Percentiles rank a stretch among this genome's conserved stretches.
Conservation (phyloP, 805 yeast species). For the Candida anglica region DNA sequence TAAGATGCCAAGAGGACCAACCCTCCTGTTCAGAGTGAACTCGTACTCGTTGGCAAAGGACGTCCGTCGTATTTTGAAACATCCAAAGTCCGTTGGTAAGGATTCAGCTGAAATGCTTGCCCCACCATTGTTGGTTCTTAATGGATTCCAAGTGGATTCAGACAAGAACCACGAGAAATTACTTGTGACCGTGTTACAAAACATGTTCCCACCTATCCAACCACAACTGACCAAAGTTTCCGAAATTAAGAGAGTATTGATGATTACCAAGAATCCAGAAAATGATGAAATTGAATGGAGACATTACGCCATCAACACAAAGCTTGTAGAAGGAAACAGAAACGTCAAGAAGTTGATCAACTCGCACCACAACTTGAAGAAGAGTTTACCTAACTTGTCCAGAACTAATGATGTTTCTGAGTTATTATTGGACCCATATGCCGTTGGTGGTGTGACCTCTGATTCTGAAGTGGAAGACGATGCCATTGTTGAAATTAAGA, state of each 20-base stretch:
- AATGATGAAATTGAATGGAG: conserved; percentile 78
- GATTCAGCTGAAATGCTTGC: conserved; percentile 59
- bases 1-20: conserved; percentile 92
- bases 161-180: conserved; percentile 73
- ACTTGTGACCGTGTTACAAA: conserved; percentile 85
- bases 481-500: conserved; percentile 61
- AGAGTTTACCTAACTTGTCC: conserved; percentile 66
- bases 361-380: conserved; percentile 56
- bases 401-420: conserved; percentile 76
- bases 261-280: conserved; percentile 69
- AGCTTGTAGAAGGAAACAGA: conserved; percentile 71
- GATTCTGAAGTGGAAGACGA: conserved; percentile 96
- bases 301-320: conserved; percentile 86
- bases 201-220: conserved; percentile 91
- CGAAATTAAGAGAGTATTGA: conserved; percentile 77
- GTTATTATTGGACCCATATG: conserved; percentile 76
- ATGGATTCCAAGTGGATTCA: conserved; percentile 72
- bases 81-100: conserved; percentile 73
- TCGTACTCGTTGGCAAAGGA: conserved; percentile 82
- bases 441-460: conserved; percentile 75
- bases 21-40: conserved; percentile 74
- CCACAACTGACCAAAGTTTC: conserved; percentile 75
- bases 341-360: conserved; percentile 68
- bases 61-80: conserved; percentile 60
- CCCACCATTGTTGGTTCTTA: conserved; percentile 90